Conservation (phyloP, 306 rosid species). For the Prunus dulcis region DNA sequence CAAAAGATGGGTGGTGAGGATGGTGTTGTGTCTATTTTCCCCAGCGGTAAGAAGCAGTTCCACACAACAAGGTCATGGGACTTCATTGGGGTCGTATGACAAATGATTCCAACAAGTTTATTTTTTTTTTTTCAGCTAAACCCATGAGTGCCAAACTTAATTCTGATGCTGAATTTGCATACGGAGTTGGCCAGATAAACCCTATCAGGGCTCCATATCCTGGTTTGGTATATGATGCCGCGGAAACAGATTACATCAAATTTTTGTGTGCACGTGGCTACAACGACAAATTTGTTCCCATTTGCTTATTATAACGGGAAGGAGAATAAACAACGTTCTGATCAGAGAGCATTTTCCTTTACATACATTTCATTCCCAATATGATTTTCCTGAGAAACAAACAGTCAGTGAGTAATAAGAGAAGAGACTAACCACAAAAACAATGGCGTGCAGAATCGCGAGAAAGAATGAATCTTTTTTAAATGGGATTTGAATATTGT, state of each 20-base stretch:
- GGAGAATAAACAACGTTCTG: not conserved
- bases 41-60: no score
- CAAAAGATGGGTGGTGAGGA: conserved; percentile 32
- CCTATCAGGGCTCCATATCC: conserved; percentile 33
- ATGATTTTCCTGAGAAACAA: conserved; percentile 4
- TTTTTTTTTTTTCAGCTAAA: conserved; percentile 28
- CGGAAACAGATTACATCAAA: conserved; percentile 19
- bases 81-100: conserved; percentile 5
- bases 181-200: conserved; percentile 43
- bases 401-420: not conserved
- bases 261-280: conserved; percentile 50
- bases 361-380: not conserved
- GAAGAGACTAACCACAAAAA: conserved; percentile 27
- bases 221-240: conserved; percentile 46
- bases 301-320: not conserved
- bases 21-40: no score
- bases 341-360: conserved; percentile 22
- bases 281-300: not conserved
- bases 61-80: no score
- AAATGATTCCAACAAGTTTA: no score
- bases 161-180: conserved; percentile 32
- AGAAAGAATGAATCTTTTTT: not conserved
- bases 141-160: conserved; percentile 22
- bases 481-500: conserved; percentile 14
- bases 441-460: conserved; percentile 2